phyloP scores from a whole-genome alignment of 2,329 filamentous ascomycete genomes.

The Apiospora malaysiana region DNA sequence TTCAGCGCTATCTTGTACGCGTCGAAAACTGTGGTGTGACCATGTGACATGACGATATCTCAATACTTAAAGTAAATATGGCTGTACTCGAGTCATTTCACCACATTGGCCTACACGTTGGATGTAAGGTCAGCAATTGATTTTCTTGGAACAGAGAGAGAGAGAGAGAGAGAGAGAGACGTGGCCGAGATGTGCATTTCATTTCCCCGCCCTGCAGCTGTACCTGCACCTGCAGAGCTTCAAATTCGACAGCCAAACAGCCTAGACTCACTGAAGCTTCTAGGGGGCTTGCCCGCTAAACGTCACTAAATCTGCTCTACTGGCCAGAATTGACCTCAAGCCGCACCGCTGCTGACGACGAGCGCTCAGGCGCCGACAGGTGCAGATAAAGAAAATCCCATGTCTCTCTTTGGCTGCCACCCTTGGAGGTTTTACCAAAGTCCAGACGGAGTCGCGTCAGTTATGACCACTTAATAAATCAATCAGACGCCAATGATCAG shows the following conservation, averaged over 20 bases:
- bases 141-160: background rate
- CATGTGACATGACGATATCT: background rate
- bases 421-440: background rate
- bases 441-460: background rate
- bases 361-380: background rate
- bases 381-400: background rate
- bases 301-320: background rate
- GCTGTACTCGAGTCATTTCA: background rate
- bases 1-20: too few relatives aligned
- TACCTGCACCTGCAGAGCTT: background rate
- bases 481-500: background rate
- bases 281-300: constrained; percentile 1
- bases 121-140: background rate
- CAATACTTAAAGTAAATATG: background rate
- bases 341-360: background rate
- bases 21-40: too few relatives aligned
- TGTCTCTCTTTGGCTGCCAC: background rate
- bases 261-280: background rate
- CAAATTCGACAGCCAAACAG: background rate
- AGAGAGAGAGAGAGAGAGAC: background rate
- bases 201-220: background rate
- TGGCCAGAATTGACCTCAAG: background rate
- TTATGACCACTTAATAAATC: too few relatives aligned
- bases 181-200: constrained; percentile 6
- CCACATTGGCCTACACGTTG: background rate